Conservation (phyloP, 2,329 filamentous ascomycete genomes). For the Talaromyces verruculosus region DNA sequence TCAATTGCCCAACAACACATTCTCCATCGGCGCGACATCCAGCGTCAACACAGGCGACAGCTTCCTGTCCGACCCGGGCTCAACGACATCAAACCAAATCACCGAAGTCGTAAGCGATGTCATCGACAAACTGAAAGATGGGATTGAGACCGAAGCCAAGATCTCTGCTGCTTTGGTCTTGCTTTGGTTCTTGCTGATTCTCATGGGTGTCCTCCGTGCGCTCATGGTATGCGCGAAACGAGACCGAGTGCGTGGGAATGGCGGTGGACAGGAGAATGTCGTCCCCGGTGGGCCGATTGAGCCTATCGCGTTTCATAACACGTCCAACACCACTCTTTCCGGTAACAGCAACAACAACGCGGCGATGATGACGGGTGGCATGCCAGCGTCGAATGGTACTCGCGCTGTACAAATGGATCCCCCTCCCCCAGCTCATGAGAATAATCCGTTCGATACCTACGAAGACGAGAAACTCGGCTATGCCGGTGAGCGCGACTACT, state of each 20-base stretch:
- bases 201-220: constrained; percentile 71
- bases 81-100: constrained; percentile 76
- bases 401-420: background rate
- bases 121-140: constrained; percentile 63
- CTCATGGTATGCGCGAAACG: constrained; percentile 60
- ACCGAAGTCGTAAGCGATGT: constrained; percentile 72
- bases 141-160: constrained; percentile 73
- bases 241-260: constrained; percentile 62
- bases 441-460: constrained; percentile 28
- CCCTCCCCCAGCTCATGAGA: background rate
- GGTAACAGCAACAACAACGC: background rate
- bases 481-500: constrained; percentile 40
- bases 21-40: constrained; percentile 72
- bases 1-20: constrained; percentile 72
- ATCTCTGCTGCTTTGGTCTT: constrained; percentile 73
- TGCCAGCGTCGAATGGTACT: background rate
- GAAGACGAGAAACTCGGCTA: constrained; percentile 47
- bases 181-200: constrained; percentile 73
- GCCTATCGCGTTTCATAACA: constrained; percentile 1
- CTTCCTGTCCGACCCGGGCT: constrained; percentile 76
- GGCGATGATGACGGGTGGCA: constrained; percentile 11
- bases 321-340: background rate
- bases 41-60: constrained; percentile 53
- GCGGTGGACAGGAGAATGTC: constrained; percentile 45
- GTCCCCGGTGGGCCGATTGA: constrained; percentile 12